A percentile compares a stretch with the other conserved stretches of the same genome.
Evolutionary conservation across 805 yeast species (phyloP).

Genomic region (Candida arabinofermentans): DNA sequence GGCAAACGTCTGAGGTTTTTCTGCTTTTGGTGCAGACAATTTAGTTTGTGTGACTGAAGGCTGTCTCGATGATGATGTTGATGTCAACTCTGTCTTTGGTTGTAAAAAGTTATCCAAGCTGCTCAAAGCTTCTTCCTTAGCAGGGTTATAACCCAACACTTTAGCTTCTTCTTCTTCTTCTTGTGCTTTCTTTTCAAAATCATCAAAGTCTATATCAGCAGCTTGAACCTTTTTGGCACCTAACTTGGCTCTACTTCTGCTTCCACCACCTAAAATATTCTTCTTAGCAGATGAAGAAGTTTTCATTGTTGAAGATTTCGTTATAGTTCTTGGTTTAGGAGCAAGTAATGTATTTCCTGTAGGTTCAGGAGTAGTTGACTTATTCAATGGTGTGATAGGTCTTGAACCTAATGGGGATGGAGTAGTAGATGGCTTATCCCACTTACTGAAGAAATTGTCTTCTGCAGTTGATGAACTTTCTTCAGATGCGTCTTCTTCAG

Average conservation of each 20-base stretch:
- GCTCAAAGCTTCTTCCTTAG: constrained; percentile 16
- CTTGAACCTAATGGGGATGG: constrained; percentile 46
- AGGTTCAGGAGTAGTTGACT: constrained; percentile 18
- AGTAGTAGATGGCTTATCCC: constrained; percentile 74
- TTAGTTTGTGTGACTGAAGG: constrained; percentile 12
- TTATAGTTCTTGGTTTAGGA: constrained; percentile 30
- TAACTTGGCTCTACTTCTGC: constrained; percentile 54
- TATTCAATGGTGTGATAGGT: constrained; percentile 38
- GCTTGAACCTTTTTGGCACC: constrained; percentile 52
- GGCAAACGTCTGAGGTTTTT: constrained; percentile 66
- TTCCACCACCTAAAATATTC: constrained; percentile 40
- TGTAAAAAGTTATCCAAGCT: constrained; percentile 12
- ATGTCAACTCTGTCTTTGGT: constrained; percentile 13
- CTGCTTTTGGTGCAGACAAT: constrained; percentile 25
- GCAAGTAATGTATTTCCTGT: constrained; percentile 18
- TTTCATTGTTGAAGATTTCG: constrained; percentile 23
- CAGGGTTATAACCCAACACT: constrained; percentile 49
- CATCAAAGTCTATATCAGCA: constrained; percentile 54
- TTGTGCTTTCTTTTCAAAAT: constrained; percentile 71
- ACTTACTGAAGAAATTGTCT: constrained; percentile 88
- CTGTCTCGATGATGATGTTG: constrained; percentile 15
- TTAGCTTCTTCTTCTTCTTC: constrained; percentile 71
- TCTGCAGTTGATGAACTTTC: constrained; percentile 62
- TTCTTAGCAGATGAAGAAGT: constrained; percentile 20
- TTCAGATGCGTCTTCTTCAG: constrained; percentile 36